A percentile compares a stretch with the other conserved stretches of the same genome.
Evolutionary conservation across 2,329 filamentous ascomycete genomes (phyloP).

Genomic region (Thelonectria olida): DNA sequence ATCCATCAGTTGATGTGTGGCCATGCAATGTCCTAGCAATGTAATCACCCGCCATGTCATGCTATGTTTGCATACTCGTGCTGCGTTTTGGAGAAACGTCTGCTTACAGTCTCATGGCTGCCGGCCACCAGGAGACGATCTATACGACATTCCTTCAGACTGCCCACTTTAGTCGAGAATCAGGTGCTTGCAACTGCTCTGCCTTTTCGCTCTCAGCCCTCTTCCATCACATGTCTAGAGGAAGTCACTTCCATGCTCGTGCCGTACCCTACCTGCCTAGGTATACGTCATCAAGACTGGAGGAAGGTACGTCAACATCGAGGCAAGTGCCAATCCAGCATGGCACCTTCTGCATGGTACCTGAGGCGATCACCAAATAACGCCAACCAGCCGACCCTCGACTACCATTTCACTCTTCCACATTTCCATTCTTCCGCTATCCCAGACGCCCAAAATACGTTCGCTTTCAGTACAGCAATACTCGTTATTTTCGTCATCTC

Average conservation of each 20-base stretch:
- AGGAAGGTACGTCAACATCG: not conserved
- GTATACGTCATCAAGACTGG: no score
- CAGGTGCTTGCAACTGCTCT: no score
- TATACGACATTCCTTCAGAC: no score
- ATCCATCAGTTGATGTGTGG: not conserved
- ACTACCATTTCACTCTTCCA: not conserved
- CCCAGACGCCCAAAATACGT: not conserved
- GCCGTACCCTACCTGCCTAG: not conserved
- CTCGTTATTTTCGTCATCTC: not conserved
- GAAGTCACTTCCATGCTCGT: not conserved
- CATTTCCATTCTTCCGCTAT: not conserved
- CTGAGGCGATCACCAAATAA: not conserved
- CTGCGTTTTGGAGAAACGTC: no score
- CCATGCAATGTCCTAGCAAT: not conserved
- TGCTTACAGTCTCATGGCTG: no score
- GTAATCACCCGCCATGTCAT: not conserved
- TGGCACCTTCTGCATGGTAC: not conserved
- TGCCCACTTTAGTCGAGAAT: no score
- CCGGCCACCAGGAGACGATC: no score
- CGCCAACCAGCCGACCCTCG: not conserved
- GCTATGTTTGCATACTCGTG: not conserved
- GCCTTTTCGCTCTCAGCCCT: no score
- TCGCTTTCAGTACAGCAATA: not conserved
- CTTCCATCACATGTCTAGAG: not conserved
- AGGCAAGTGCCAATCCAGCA: not conserved